Percentiles rank a stretch among this genome's conserved stretches.
phyloP scores from a whole-genome alignment of 495 filamentous ascomycete species.

The Neurospora sp. region DNA sequence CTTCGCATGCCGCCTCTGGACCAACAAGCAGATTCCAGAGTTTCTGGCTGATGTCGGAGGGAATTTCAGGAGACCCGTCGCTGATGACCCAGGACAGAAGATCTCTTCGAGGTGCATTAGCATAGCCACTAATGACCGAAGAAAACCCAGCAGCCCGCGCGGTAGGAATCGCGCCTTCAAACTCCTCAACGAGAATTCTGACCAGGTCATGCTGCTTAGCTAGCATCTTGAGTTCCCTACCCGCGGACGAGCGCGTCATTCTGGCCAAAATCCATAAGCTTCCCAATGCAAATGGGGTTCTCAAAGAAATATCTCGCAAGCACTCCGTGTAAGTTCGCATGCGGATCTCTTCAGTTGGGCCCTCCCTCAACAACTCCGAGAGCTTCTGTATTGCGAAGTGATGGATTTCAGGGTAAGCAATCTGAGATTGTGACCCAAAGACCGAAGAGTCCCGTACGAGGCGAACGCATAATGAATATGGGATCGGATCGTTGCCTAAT shows the following conservation, averaged over 20 bases:
- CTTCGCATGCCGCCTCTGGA: conserved; percentile 40
- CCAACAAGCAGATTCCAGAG: conserved; percentile 64
- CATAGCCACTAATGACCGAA: conserved; percentile 26
- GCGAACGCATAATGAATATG: conserved; percentile 51
- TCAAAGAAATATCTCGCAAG: conserved; percentile 35
- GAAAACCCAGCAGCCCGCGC: conserved; percentile 25
- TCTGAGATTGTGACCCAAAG: conserved; percentile 27
- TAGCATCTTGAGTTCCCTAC: conserved; percentile 25
- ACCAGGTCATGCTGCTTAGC: conserved; percentile 36
- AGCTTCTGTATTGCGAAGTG: conserved; percentile 51
- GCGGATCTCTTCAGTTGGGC: conserved; percentile 25
- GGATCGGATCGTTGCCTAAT: conserved; percentile 13
- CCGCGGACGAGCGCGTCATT: conserved; percentile 34
- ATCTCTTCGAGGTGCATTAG: conserved; percentile 44
- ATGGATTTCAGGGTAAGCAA: conserved; percentile 38
- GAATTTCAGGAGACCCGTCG: conserved; percentile 49
- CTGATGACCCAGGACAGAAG: conserved; percentile 49
- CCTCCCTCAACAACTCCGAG: conserved; percentile 32
- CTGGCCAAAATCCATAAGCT: conserved; percentile 62
- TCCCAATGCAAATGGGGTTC: conserved; percentile 39
- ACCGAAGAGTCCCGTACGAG: conserved; percentile 56
- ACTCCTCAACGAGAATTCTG: conserved; percentile 36
- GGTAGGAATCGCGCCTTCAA: conserved; percentile 30
- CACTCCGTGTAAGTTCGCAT: conserved; percentile 31
- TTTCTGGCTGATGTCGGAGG: conserved; percentile 45